Evolutionary conservation across 495 filamentous ascomycete genomes (phyloP).

Genomic region (Aspergillus affinis): DNA sequence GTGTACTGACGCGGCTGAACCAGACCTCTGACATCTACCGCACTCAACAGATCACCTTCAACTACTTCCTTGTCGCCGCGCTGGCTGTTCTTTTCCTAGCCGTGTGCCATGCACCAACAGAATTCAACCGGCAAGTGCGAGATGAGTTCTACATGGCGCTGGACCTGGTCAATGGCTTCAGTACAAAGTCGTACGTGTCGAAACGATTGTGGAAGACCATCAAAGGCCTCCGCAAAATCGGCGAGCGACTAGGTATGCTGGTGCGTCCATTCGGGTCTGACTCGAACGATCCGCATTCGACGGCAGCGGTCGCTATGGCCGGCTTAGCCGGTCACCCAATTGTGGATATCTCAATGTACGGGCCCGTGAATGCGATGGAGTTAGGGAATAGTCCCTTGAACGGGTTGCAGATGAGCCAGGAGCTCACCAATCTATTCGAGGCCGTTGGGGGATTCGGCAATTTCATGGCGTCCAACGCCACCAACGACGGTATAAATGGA

Average conservation of each 20-base stretch:
- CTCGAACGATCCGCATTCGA: constrained; percentile 58
- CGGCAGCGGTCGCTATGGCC: constrained; percentile 71
- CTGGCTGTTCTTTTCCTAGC: constrained; percentile 82
- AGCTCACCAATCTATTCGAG: constrained; percentile 69
- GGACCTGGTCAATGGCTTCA: constrained; percentile 77
- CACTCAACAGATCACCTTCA: constrained; percentile 77
- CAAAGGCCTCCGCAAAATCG: constrained; percentile 74
- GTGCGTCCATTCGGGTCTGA: constrained; percentile 42
- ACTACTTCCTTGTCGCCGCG: constrained; percentile 81
- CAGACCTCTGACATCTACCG: constrained; percentile 80
- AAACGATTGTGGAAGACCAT: constrained; percentile 83
- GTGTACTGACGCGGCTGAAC: constrained; percentile 70
- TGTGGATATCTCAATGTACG: constrained; percentile 57
- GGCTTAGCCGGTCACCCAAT: constrained; percentile 70
- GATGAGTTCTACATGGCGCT: constrained; percentile 86
- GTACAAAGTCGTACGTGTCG: constrained; percentile 72
- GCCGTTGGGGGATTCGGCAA: constrained; percentile 60
- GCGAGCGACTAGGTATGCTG: constrained; percentile 73
- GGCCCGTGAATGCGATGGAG: constrained; percentile 41
- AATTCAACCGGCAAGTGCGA: constrained; percentile 72
- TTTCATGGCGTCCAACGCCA: constrained; percentile 37
- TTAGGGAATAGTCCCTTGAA: constrained; percentile 61
- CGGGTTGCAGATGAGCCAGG: constrained; percentile 61
- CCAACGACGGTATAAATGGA: constrained; percentile 41
- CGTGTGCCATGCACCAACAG: constrained; percentile 74